phyloP scores from a whole-genome alignment of 139 green algal genomes.

The Chlorella sp. region DNA sequence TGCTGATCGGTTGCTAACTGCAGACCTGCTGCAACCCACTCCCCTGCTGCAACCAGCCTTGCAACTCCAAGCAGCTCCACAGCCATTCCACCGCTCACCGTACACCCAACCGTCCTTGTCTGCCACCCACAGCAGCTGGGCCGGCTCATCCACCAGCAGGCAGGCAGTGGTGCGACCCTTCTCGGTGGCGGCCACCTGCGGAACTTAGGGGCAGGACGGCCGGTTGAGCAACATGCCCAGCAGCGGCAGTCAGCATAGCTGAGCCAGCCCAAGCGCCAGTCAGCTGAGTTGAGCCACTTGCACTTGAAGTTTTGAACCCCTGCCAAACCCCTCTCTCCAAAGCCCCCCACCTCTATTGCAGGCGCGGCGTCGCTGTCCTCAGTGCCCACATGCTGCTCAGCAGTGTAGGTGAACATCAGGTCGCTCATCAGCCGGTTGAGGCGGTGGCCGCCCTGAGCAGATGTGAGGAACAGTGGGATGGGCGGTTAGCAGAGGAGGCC shows the following conservation, averaged over 20 bases:
- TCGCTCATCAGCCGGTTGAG: constrained; percentile 16
- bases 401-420: background rate
- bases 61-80: background rate
- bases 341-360: constrained; percentile 47
- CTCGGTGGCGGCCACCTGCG: background rate
- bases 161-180: constrained; percentile 31
- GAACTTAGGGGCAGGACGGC: too few relatives aligned
- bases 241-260: too few relatives aligned
- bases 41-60: background rate
- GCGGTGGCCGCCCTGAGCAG: background rate
- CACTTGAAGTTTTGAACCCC: too few relatives aligned
- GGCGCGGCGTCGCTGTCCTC: constrained; percentile 65
- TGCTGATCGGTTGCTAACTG: too few relatives aligned
- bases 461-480: too few relatives aligned
- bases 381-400: background rate
- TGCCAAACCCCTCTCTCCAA: too few relatives aligned
- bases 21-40: background rate
- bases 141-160: constrained; percentile 45
- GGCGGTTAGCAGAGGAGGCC: too few relatives aligned
- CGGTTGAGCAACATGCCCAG: too few relatives aligned
- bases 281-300: too few relatives aligned
- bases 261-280: too few relatives aligned
- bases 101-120: constrained; percentile 61
- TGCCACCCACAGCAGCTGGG: constrained; percentile 59
- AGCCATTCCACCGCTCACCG: background rate